Conservation (phyloP, 305 asterid species). For the Stenogyne calaminthoides region DNA sequence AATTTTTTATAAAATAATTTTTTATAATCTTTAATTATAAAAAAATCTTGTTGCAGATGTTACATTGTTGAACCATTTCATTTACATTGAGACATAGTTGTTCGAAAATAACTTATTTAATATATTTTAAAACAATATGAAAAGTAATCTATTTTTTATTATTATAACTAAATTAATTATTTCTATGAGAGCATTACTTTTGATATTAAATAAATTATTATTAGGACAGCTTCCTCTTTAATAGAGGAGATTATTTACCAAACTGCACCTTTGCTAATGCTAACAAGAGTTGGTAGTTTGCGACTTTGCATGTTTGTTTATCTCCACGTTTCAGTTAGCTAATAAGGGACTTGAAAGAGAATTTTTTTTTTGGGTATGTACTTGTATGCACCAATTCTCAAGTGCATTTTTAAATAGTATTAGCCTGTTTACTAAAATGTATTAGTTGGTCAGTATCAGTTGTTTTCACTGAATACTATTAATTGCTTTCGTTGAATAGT, state of each 20-base stretch:
- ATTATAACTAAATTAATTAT: not conserved
- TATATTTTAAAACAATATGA: not conserved
- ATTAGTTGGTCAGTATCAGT: no score
- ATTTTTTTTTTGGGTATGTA: no score
- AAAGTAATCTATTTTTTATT: not conserved
- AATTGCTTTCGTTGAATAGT: no score
- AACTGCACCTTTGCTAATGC: not conserved
- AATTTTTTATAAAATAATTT: not conserved
- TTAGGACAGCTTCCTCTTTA: not conserved
- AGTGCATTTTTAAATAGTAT: no score
- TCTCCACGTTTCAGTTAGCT: not conserved
- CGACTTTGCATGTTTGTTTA: not conserved
- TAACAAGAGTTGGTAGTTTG: not conserved
- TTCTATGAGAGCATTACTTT: not conserved
- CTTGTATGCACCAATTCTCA: no score
- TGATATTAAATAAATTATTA: not conserved
- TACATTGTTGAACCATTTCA: no score
- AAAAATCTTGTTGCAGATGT: not conserved
- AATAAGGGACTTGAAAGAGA: not conserved
- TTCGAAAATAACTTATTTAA: not conserved
- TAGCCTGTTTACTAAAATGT: no score
- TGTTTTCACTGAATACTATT: no score
- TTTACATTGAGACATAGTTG: no score
- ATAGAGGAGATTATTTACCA: not conserved
- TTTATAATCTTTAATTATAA: not conserved